Evolutionary conservation across 2,329 filamentous ascomycete genomes (phyloP).

Genomic region (Zymoseptoria crescenta): DNA sequence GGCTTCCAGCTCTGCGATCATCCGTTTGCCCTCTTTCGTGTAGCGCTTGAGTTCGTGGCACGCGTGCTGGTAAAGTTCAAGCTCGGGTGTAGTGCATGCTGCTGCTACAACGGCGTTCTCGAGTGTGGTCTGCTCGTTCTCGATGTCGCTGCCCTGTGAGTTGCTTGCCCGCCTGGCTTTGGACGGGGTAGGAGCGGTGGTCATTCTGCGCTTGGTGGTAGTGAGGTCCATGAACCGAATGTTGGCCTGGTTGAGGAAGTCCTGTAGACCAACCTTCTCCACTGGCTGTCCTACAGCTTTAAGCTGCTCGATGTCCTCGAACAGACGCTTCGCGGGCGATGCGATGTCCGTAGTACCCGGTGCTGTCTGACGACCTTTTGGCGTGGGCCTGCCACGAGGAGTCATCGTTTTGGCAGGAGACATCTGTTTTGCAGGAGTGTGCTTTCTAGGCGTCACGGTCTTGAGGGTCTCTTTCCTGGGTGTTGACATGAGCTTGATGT

Average conservation of each 20-base stretch:
- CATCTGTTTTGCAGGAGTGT: constrained; percentile 30
- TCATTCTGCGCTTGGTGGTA: constrained; percentile 89
- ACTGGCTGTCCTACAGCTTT: constrained; percentile 11
- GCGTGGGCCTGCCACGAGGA: constrained; percentile 25
- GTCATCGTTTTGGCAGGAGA: constrained; percentile 37
- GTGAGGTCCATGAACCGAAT: constrained; percentile 98
- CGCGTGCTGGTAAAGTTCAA: constrained; percentile 89
- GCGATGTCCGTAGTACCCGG: constrained; percentile 4
- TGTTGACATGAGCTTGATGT: constrained; percentile 42
- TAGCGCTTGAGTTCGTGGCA: constrained; percentile 95
- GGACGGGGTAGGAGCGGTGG: constrained; percentile 50
- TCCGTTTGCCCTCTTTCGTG: constrained; percentile 82
- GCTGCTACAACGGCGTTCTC: constrained; percentile 80
- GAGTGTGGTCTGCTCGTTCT: constrained; percentile 36
- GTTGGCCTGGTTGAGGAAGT: constrained; percentile 90
- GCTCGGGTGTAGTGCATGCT: constrained; percentile 83
- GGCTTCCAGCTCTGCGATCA: constrained; percentile 82
- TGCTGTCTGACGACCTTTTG: constrained; percentile 20
- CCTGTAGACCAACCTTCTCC: constrained; percentile 58
- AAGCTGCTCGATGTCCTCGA: constrained; percentile 21
- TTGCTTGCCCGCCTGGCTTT: constrained; percentile 13
- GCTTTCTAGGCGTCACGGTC: constrained; percentile 35
- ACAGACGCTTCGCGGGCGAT: constrained; percentile 22
- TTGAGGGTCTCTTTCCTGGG: constrained; percentile 39
- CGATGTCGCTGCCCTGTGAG: constrained; percentile 32